A percentile compares a stretch with the other conserved stretches of the same genome.
Evolutionary conservation across 306 rosid species (phyloP).

Genomic region (Gastrolobium villosum): DNA sequence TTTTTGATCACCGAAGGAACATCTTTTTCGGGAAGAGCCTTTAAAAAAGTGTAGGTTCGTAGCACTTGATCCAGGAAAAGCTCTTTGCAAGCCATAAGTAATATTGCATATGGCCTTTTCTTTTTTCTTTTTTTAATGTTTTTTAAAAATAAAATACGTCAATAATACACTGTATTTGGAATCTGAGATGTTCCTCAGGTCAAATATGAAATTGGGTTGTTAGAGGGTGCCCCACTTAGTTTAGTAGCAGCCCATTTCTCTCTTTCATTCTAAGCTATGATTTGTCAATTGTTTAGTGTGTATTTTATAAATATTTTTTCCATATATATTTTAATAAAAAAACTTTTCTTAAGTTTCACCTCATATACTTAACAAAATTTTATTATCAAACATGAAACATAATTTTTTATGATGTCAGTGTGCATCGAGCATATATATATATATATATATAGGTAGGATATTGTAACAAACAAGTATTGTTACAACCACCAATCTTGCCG

Average conservation of each 20-base stretch:
- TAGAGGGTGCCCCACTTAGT: conserved; percentile 42
- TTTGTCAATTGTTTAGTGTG: conserved; percentile 16
- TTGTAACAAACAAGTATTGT: no score
- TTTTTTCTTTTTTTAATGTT: background rate
- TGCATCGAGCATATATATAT: no score
- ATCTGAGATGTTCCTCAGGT: conserved; percentile 36
- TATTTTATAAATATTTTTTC: no score
- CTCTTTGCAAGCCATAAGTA: conserved; percentile 44
- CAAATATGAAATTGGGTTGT: conserved; percentile 53
- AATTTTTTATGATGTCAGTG: no score
- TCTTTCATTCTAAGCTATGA: background rate
- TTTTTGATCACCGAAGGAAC: conserved; percentile 20
- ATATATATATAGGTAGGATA: no score
- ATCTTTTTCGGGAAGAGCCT: conserved; percentile 19
- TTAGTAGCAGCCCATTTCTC: conserved; percentile 34
- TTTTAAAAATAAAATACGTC: conserved; percentile 16
- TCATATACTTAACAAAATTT: no score
- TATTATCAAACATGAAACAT: no score
- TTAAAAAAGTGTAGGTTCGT: conserved; percentile 34
- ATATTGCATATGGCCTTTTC: background rate
- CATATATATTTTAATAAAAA: no score
- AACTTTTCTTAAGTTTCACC: no score
- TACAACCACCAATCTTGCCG: no score
- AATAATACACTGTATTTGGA: conserved; percentile 47
- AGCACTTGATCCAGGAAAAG: conserved; percentile 41